Evolutionary conservation across 768 basidiomycete genomes (phyloP), one percentile per base, ranked within the genome.

Genomic region (Saitozyma podzolica): DNA sequence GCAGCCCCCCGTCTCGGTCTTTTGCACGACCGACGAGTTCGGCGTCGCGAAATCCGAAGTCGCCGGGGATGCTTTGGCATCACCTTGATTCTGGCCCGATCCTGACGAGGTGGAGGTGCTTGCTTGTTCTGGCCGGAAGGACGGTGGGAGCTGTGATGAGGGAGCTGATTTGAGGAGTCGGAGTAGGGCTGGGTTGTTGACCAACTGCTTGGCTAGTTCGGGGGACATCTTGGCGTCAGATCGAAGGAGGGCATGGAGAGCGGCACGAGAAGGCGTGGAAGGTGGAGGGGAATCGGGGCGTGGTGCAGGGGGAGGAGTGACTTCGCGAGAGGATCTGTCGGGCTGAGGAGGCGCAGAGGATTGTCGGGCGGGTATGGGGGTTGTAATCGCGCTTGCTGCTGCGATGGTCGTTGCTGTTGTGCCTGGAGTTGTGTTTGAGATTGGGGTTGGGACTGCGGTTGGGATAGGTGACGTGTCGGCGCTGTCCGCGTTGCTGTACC

Each of bases 151-250:
- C 39, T 54, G 39, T 42, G 54, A 54, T 8, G 62, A 55, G 6
- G 75, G 72, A 4, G 73, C 67, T 14, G 66, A 56, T 62, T 76
- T 76, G 37, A 76, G 51, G 45, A 76, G 48, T 11, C 63, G 57
- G 8, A 70, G 50, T 13, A 76, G 58, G 13, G 63, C 66, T 9
- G 75, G 75, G 58, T 76, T 72, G 10, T 57, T 59, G 40, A 64
- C 65, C 41, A 76, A 50, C 20, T 69, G 68, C 50, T 62, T 58
- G 10, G 70, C 75, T 0, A 76, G 56, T 13, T 64, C 63, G 9
- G 75, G 75, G 2, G 72, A 74, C 58, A 76, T 61, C 51, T 65
- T 74, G 0, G 63, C 68, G 52, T 73, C 75, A 19, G 64, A 50
- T 9, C 63, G 61, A 7, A 75, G 61, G 6, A 75, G 62, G 3